Base-by-base conservation (phyloP, 176 grass and related monocot species). In the Zoysia japonica region DNA sequence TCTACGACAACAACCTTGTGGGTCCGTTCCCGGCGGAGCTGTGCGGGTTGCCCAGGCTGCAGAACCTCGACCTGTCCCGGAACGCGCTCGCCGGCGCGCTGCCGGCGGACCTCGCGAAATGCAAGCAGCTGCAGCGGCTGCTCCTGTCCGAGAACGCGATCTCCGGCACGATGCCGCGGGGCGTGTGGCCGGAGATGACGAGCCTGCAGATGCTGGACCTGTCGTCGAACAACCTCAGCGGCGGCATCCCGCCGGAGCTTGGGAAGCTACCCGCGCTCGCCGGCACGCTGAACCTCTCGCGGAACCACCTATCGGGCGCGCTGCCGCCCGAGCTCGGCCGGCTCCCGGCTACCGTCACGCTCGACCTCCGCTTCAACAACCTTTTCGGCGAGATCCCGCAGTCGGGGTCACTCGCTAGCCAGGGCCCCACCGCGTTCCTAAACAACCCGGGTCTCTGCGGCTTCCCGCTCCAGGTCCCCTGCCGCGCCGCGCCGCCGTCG, bases 321-420 rank as follows among this genome's bases (percentile, higher is more conserved):
- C 84, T 97, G 40, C 94, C 94, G 1, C 51, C 61, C 5, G 67
- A 86, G 78, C 82, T 97, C 0, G 94, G 94, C 0, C 76, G 50
- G 13, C 87, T 97, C 13, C 94, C 94, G 54, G 86, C 84, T 1
- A 97, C 87, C 40, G 88, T 97, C 19, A 89, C 49, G 17, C 91
- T 97, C 47, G 94, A 97, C 49, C 86, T 97, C 13, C 86, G 88
- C 5, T 97, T 93, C 79, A 97, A 97, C 79, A 87, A 89, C 70
- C 94, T 97, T 35, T 91, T 91, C 8, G 94, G 94, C 17, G 94
- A 93, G 87, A 97, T 97, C 74, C 94, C 94, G 48, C 86, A 89
- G 64, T 53, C 54, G 0, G 88, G 94, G 2, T 93, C 94, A 2
- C 94, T 97, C 52, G 88, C 94, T 48, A 91, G 86, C 71, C 94